These are phyloP conservation scores for Cladophialophora bantiana DNA, from an alignment of 2,329 filamentous ascomycete genomes.

Conservation along the genomic window DNA sequence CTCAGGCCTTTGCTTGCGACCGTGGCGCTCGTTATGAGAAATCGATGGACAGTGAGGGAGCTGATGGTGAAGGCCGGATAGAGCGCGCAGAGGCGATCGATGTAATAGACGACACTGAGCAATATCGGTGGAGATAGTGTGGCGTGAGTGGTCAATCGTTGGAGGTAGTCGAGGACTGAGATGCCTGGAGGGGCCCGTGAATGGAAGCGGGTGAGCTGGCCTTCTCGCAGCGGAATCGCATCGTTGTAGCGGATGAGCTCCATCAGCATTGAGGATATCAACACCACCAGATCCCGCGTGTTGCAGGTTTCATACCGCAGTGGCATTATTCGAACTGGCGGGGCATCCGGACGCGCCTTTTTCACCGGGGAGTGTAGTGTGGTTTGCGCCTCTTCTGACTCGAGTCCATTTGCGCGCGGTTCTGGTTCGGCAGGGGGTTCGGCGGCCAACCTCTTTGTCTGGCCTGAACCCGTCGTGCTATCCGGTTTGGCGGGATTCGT, in stretches of 20 bases:
- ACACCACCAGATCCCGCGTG: constrained; percentile 82
- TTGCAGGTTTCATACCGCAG: constrained; percentile 80
- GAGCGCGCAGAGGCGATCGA: constrained; percentile 88
- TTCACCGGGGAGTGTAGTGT: constrained; percentile 45
- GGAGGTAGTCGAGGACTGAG: constrained; percentile 91
- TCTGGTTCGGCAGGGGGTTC: constrained; percentile 23
- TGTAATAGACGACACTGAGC: constrained; percentile 99
- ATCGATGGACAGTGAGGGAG: constrained; percentile 94
- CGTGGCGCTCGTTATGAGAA: constrained; percentile 92
- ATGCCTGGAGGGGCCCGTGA: constrained; percentile 90
- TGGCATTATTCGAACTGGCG: constrained; percentile 63
- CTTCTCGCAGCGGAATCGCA: constrained; percentile 80
- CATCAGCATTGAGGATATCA: constrained; percentile 94
- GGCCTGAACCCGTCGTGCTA: constrained; percentile 6
- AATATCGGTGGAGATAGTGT: constrained; percentile 91
- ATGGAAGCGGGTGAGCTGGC: constrained; percentile 91
- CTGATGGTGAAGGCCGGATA: constrained; percentile 97
- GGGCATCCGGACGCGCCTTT: constrained; percentile 54
- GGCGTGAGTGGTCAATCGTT: constrained; percentile 89
- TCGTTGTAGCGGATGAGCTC: constrained; percentile 96
- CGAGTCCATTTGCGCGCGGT: constrained; percentile 4
- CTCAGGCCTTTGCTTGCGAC: constrained; percentile 95
- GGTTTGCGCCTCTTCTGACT: constrained; percentile 10
- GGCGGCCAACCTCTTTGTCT: constrained; percentile 30
- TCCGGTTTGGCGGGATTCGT: constrained; percentile 11